Percentiles rank a stretch among this genome's conserved stretches.
These are phyloP conservation scores for Macadamia tetraphylla DNA, from an alignment of 164 flowering plant genomes.

Conservation along the genomic window DNA sequence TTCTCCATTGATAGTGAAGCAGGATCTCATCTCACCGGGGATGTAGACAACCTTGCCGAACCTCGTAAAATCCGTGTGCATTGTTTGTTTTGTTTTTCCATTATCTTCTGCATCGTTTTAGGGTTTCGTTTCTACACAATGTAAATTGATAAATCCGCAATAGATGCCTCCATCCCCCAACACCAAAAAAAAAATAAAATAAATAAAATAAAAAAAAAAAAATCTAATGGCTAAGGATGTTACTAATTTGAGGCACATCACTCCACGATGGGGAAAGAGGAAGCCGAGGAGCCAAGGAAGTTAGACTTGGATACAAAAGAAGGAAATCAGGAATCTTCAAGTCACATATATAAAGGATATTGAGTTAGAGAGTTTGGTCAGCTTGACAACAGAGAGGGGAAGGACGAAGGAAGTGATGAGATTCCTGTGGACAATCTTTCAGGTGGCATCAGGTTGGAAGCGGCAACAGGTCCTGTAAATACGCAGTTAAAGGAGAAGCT, in stretches of 20 bases:
- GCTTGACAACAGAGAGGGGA: neutral
- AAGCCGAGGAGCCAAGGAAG: constrained; percentile 5
- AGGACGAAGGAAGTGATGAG: constrained; percentile 4
- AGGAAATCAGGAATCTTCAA: constrained; percentile 5
- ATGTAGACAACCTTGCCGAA: too few relatives aligned
- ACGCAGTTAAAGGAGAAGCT: constrained; percentile 2
- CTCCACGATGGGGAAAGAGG: neutral
- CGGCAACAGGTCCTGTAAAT: neutral
- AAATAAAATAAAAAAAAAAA: too few relatives aligned
- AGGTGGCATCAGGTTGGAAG: neutral
- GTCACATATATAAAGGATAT: constrained; percentile 1
- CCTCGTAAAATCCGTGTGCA: too few relatives aligned
- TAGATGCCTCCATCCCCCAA: too few relatives aligned
- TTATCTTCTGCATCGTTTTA: too few relatives aligned
- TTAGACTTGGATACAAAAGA: neutral
- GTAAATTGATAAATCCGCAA: too few relatives aligned
- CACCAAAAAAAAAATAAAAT: too few relatives aligned
- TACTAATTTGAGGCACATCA: constrained; percentile 5
- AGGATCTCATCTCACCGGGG: too few relatives aligned
- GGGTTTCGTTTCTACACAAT: too few relatives aligned
- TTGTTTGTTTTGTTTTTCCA: too few relatives aligned
- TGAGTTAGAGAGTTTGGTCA: neutral
- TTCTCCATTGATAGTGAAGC: too few relatives aligned
- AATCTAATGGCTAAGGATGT: neutral
- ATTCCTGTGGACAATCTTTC: neutral